phyloP scores from a whole-genome alignment of 352 stramenopile species.

The Phytophthora hybrid region DNA sequence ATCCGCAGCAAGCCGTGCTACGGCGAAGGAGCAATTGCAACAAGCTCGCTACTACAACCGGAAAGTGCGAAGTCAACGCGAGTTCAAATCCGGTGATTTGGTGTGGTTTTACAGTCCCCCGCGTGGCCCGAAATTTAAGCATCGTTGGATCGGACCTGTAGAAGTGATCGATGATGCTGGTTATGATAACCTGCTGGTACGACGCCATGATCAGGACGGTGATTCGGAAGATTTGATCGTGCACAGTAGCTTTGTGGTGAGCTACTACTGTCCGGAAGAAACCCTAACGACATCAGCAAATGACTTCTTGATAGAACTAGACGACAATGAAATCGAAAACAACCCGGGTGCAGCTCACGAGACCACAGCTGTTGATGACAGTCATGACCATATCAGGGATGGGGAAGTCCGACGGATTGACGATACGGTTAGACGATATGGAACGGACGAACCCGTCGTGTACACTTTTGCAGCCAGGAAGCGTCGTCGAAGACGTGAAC shows the following conservation, averaged over 20 bases:
- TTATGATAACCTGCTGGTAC: not conserved
- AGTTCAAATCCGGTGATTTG: not conserved
- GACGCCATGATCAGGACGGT: not conserved
- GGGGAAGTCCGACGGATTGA: not conserved
- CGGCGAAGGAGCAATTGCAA: not conserved
- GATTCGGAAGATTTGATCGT: not conserved
- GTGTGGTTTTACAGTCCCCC: not conserved
- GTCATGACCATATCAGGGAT: not conserved
- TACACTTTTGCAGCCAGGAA: not conserved
- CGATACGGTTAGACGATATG: not conserved
- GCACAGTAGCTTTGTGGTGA: not conserved
- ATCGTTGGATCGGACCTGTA: not conserved
- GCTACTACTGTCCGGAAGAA: not conserved
- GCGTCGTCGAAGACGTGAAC: not conserved
- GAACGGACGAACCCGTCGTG: not conserved
- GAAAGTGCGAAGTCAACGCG: not conserved
- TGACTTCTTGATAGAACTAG: not conserved
- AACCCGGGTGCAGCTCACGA: not conserved
- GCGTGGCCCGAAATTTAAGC: not conserved
- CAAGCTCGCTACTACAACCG: not conserved
- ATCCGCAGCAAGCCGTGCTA: not conserved
- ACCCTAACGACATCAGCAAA: not conserved
- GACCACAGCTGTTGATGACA: not conserved
- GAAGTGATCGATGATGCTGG: not conserved
- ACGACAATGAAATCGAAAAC: not conserved